These are phyloP conservation scores for Pythium grandisporangium DNA, from an alignment of 352 stramenopile species.

Conservation along the genomic window DNA sequence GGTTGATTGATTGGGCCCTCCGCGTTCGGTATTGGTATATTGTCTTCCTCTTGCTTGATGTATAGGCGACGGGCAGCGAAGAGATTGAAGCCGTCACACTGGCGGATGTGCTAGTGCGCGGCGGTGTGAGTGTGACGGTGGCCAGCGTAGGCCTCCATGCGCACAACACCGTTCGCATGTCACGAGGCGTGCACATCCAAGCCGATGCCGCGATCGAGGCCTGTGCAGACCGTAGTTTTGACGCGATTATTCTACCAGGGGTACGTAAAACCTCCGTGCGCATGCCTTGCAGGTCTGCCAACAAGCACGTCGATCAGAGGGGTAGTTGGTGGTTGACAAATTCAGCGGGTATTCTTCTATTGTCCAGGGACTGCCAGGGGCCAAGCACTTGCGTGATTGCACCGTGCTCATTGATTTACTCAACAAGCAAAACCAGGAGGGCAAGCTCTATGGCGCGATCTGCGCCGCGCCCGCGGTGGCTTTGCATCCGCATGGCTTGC, in stretches of 20 bases:
- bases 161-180: slow-evolving; percentile 67
- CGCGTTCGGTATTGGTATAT: too few relatives aligned
- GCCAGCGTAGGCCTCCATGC: slow-evolving; percentile 45
- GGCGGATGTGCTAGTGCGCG: slow-evolving; percentile 61
- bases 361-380: slow-evolving; percentile 54
- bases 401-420: slow-evolving; percentile 42
- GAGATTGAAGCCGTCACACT: slow-evolving; percentile 78
- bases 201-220: slow-evolving; percentile 55
- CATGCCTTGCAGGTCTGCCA: too few relatives aligned
- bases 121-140: slow-evolving; percentile 51
- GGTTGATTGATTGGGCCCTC: too few relatives aligned
- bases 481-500: slow-evolving; percentile 51
- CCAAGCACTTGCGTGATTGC: slow-evolving; percentile 63
- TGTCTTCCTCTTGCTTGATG: background rate
- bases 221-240: slow-evolving; percentile 42
- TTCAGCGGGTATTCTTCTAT: too few relatives aligned
- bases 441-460: slow-evolving; percentile 68
- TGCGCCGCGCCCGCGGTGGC: slow-evolving; percentile 66
- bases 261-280: slow-evolving; percentile 20
- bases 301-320: too few relatives aligned
- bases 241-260: slow-evolving; percentile 59
- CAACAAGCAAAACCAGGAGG: slow-evolving; percentile 45
- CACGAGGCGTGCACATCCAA: slow-evolving; percentile 58
- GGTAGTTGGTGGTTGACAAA: too few relatives aligned
- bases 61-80: slow-evolving; percentile 68